Base-by-base conservation (phyloP, 2,329 filamentous ascomycete species). In the Fusarium sp. region DNA sequence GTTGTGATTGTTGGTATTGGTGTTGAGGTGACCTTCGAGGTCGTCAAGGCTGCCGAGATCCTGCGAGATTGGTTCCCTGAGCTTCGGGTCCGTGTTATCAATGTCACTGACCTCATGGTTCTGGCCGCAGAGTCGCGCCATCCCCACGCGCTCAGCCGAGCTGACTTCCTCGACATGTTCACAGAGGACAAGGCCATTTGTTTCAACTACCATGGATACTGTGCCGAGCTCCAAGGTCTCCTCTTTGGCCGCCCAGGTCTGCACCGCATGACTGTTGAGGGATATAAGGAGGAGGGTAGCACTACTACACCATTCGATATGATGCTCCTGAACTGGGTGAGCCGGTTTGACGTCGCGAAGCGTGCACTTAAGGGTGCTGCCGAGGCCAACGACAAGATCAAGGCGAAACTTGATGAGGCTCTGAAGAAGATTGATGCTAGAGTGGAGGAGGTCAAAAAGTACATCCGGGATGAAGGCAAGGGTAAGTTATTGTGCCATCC, bases 281-380 rank as follows among this genome's bases (percentile, higher is more conserved):
- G 85, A 6, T 92, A 91, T 68, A 84, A 83, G 26, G 89, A 92
- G 72, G 89, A 92, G 76, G 89, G 89, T 0, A 88, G 82, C 53
- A 91, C 89, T 1, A 92, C 89, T 0, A 91, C 89, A 3, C 89
- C 89, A 3, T 91, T 92, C 69, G 87, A 91, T 71, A 91, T 91
- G 89, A 88, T 91, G 88, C 80, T 91, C 2, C 76, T 85, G 6
- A 92, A 92, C 71, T 71, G 80, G 21, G 87, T 89, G 3, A 89
- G 84, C 19, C 80, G 89, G 42, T 92, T 85, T 69, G 84, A 91
- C 73, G 82, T 91, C 21, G 87, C 86, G 0, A 80, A 84, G 64
- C 77, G 83, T 13, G 89, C 88, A 4, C 70, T 91, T 49, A 78
- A 76, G 43, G 84, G 82, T 2, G 88, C 78, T 0, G 80, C 83